These are phyloP conservation scores for Leccinellum luteum DNA, from an alignment of 768 basidiomycete species.

Conservation along the genomic window DNA sequence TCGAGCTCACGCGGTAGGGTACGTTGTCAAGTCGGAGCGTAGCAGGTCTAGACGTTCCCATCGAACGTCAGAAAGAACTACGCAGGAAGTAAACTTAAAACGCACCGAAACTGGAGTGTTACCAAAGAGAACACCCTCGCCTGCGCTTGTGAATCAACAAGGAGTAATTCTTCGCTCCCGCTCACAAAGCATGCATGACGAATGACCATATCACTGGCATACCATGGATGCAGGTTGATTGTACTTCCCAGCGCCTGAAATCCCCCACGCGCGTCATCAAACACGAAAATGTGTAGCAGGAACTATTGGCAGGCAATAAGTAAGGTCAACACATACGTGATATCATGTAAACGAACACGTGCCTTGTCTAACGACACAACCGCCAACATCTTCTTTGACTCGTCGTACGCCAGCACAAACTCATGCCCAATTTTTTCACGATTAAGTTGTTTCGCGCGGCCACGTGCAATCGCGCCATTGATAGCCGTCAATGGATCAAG, in stretches of 20 bases:
- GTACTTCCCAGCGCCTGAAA: slow-evolving; percentile 42
- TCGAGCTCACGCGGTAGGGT: slow-evolving; percentile 37
- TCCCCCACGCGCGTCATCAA: slow-evolving; percentile 41
- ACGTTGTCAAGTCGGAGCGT: slow-evolving; percentile 36
- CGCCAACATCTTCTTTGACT: slow-evolving; percentile 46
- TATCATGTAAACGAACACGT: background rate
- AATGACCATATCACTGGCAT: slow-evolving; percentile 30
- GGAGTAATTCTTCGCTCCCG: slow-evolving; percentile 50
- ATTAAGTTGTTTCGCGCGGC: slow-evolving; percentile 33
- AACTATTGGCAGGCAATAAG: slow-evolving; percentile 20
- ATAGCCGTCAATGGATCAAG: slow-evolving; percentile 36
- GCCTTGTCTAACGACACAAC: slow-evolving; percentile 46
- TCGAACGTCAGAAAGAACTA: background rate
- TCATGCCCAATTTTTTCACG: slow-evolving; percentile 47
- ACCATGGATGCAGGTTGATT: slow-evolving; percentile 45
- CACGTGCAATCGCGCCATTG: slow-evolving; percentile 28
- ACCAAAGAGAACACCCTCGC: slow-evolving; percentile 54
- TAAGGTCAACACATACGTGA: rapidly evolving
- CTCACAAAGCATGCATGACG: slow-evolving; percentile 42
- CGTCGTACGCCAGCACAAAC: slow-evolving; percentile 50
- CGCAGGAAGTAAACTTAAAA: background rate
- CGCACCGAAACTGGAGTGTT: slow-evolving; percentile 44
- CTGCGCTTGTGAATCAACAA: slow-evolving; percentile 43
- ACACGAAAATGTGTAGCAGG: slow-evolving; percentile 44
- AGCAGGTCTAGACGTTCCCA: slow-evolving; percentile 38